Percentiles rank a stretch among this genome's conserved stretches.
These are phyloP conservation scores for Ophiostoma sp. DNA, from an alignment of 2,329 filamentous ascomycete species.

Conservation along the genomic window DNA sequence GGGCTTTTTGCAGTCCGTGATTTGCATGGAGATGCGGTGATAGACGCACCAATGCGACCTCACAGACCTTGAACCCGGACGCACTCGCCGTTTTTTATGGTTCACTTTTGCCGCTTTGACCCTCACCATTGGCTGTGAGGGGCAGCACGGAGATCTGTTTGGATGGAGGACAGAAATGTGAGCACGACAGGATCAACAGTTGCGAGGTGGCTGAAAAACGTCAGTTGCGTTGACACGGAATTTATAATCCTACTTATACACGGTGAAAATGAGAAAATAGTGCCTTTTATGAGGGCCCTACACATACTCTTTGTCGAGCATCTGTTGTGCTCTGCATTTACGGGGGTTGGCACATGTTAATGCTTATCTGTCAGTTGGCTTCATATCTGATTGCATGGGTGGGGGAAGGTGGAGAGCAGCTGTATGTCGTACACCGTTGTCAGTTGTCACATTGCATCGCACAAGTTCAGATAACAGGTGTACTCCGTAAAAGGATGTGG, in stretches of 20 bases:
- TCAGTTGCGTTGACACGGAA: neutral
- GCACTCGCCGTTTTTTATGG: neutral
- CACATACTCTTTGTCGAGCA: too few species aligned
- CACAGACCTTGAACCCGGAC: slow-evolving; percentile 11
- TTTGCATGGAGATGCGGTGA: slow-evolving; percentile 6
- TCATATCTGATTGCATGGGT: too few species aligned
- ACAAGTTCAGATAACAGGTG: neutral
- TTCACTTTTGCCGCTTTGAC: slow-evolving; percentile 14
- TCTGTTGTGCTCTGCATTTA: neutral
- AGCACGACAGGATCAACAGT: neutral
- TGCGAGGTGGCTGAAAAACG: neutral
- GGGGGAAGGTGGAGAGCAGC: too few species aligned
- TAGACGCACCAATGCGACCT: slow-evolving; percentile 21
- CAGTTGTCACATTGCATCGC: neutral
- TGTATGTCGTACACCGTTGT: neutral
- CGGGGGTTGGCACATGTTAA: neutral
- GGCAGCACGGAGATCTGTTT: neutral
- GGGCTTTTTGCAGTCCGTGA: neutral
- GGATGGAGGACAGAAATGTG: neutral
- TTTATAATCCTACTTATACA: too few species aligned
- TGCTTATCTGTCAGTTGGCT: neutral
- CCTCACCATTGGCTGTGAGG: neutral
- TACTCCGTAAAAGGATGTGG: neutral
- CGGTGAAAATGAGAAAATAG: too few species aligned
- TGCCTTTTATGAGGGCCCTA: too few species aligned